Conservation (phyloP, 306 rosid genomes). For the Sicyos edulis region DNA sequence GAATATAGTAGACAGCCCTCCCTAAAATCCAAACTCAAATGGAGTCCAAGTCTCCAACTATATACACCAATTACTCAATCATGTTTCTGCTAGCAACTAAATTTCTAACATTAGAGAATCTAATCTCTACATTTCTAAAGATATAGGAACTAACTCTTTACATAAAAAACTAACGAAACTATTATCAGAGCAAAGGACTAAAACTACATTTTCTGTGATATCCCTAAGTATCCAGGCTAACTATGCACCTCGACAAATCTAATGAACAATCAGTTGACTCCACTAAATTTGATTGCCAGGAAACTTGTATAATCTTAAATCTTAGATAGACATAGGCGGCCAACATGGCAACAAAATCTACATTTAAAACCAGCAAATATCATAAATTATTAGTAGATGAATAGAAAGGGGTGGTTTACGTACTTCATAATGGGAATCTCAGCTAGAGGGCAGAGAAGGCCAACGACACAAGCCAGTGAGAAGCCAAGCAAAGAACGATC, state of each 20-base stretch:
- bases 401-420: neutral
- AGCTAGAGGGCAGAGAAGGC: slow-evolving; percentile 45
- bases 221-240: no score
- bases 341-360: no score
- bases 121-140: neutral
- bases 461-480: slow-evolving; percentile 57
- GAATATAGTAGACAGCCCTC: neutral
- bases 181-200: neutral
- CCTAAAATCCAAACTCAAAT: neutral
- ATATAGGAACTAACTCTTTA: neutral
- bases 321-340: no score
- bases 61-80: neutral
- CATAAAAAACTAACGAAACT: neutral
- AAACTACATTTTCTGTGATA: neutral
- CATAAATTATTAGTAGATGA: neutral
- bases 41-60: neutral
- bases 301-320: no score
- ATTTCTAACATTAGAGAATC: neutral
- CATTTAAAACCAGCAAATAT: neutral
- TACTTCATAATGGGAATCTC: slow-evolving; percentile 52
- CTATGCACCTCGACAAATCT: no score
- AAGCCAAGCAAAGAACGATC: slow-evolving; percentile 70
- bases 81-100: neutral
- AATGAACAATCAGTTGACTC: no score
- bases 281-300: no score